A percentile compares a stretch with the other conserved stretches of the same genome.
Conservation (phyloP, 305 asterid species). For the Fraxinus floribunda region DNA sequence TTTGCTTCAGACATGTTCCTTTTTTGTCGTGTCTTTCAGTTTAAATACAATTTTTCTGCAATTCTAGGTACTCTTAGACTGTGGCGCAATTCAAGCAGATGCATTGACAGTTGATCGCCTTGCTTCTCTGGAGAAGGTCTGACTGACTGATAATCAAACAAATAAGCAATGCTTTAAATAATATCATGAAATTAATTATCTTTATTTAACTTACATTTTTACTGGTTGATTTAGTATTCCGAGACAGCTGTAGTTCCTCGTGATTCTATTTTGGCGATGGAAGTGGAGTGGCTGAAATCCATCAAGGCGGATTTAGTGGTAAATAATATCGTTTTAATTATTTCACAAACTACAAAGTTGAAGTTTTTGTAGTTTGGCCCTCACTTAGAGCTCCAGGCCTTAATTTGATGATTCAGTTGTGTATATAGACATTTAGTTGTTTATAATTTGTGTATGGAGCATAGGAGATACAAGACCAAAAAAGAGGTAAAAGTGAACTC, state of each 20-base stretch:
- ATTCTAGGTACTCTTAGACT: slow-evolving; percentile 76
- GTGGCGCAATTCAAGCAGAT: slow-evolving; percentile 99
- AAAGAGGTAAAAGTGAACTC: neutral
- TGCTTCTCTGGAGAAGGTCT: slow-evolving; percentile 89
- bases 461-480: neutral
- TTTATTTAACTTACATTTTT: slow-evolving; percentile 1
- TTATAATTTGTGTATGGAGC: neutral
- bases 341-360: neutral
- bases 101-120: slow-evolving; percentile 99
- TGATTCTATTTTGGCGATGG: slow-evolving; percentile 70
- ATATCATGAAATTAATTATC: neutral
- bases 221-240: slow-evolving; percentile 41
- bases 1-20: neutral
- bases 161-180: neutral
- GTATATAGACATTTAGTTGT: neutral
- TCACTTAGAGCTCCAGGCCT: neutral
- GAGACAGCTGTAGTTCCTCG: slow-evolving; percentile 99
- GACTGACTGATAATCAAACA: slow-evolving; percentile 4
- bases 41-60: slow-evolving; percentile 6
- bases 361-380: neutral
- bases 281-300: slow-evolving; percentile 93
- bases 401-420: neutral
- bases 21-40: neutral
- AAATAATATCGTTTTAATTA: slow-evolving; percentile 16
- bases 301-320: slow-evolving; percentile 95